Evolutionary conservation across 306 rosid species (phyloP).

Genomic region (Vicia villosa): DNA sequence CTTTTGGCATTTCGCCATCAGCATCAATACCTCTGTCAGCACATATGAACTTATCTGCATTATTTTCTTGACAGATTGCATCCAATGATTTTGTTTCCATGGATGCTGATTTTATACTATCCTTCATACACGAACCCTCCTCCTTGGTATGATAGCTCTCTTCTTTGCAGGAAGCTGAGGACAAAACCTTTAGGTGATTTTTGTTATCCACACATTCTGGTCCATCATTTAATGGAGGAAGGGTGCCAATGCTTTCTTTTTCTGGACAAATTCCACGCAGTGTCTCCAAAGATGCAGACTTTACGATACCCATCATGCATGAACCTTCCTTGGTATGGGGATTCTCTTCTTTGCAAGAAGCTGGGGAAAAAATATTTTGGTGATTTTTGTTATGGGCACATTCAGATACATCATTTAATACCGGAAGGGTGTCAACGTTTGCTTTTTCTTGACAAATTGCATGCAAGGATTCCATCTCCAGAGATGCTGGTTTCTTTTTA

Average conservation of each 20-base stretch:
- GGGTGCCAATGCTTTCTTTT: neutral
- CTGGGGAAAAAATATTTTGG: neutral
- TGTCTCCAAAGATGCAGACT: neutral
- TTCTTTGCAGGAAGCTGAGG: neutral
- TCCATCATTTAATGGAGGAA: neutral
- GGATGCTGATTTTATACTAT: slow-evolving; percentile 12
- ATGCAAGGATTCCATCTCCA: neutral
- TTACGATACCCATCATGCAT: neutral
- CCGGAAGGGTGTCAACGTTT: neutral
- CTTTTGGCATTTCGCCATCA: neutral
- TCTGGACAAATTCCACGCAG: neutral
- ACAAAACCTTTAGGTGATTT: neutral
- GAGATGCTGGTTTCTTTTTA: neutral
- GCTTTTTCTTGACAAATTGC: neutral
- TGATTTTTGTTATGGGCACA: neutral
- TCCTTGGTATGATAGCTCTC: neutral
- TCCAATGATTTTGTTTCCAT: neutral
- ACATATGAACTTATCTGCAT: slow-evolving; percentile 15
- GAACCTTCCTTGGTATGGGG: neutral
- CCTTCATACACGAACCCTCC: neutral
- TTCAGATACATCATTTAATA: neutral
- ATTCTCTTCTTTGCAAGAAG: neutral
- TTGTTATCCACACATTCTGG: neutral
- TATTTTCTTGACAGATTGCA: slow-evolving; percentile 32
- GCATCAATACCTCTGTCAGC: slow-evolving; percentile 9